Conservation (phyloP, 2,329 filamentous ascomycete genomes). For the Fusarium papillatum region DNA sequence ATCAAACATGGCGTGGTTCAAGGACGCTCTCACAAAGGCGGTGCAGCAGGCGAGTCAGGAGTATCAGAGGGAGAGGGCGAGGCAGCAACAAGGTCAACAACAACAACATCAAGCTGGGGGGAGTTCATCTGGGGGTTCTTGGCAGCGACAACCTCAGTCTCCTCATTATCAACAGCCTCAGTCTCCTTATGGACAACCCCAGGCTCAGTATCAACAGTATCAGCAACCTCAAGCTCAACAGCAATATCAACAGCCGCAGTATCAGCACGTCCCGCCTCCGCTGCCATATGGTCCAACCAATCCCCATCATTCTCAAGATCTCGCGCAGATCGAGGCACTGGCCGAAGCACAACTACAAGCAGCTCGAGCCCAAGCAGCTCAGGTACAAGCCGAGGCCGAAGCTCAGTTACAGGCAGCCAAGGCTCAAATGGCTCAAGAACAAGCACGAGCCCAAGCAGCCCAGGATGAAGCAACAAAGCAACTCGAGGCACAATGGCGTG, state of each 20-base stretch:
- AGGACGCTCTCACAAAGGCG: slow-evolving; percentile 39
- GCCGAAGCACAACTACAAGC: not conserved
- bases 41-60: slow-evolving; percentile 38
- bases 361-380: not conserved
- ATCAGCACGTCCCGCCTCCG: slow-evolving; percentile 20
- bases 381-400: not conserved
- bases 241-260: slow-evolving; percentile 15
- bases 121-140: not conserved
- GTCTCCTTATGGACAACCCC: no score
- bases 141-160: slow-evolving; percentile 16
- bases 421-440: not conserved
- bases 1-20: slow-evolving; percentile 39
- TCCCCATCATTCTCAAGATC: not conserved
- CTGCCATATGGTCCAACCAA: slow-evolving; percentile 1
- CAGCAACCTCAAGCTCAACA: slow-evolving; percentile 10
- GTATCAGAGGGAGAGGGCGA: slow-evolving; percentile 31
- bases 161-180: slow-evolving; percentile 7
- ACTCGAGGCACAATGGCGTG: slow-evolving; percentile 30
- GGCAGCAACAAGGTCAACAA: slow-evolving; percentile 10
- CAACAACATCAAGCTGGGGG: slow-evolving; percentile 1
- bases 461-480: slow-evolving; percentile 11
- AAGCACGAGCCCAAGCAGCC: slow-evolving; percentile 10
- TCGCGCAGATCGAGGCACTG: slow-evolving; percentile 3
- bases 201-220: slow-evolving; percentile 16
- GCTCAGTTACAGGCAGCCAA: not conserved